phyloP scores from a whole-genome alignment of 768 basidiomycete species.

The Boletus insuetus region DNA sequence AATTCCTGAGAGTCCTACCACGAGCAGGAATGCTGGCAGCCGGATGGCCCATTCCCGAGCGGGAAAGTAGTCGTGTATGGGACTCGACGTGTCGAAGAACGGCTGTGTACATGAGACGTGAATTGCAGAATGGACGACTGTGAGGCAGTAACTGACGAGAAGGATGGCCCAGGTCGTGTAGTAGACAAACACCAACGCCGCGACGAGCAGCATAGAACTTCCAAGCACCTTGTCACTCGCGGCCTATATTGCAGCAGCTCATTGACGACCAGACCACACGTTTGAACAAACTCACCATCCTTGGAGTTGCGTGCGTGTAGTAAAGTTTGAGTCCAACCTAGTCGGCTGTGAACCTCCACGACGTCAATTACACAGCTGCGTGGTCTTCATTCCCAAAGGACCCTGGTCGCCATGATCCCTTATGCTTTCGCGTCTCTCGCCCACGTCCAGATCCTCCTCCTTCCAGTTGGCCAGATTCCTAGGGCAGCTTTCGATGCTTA shows the following conservation, averaged over 20 bases:
- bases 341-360: neutral
- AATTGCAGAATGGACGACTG: neutral
- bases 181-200: conserved; percentile 76
- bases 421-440: conserved; percentile 80
- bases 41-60: conserved; percentile 90
- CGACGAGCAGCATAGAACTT: conserved; percentile 73
- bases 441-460: conserved; percentile 77
- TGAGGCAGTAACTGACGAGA: conserved; percentile 49
- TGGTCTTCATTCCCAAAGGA: conserved; percentile 3
- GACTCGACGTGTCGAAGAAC: conserved; percentile 74
- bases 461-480: conserved; percentile 80
- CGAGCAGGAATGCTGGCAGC: conserved; percentile 78
- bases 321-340: too few species aligned
- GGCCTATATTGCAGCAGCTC: conserved; percentile 44
- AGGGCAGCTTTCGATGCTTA: conserved; percentile 70
- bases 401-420: conserved; percentile 50
- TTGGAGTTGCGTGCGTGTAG: too few species aligned
- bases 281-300: conserved; percentile 24
- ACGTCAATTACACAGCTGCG: too few species aligned
- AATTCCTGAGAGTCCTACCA: conserved; percentile 77
- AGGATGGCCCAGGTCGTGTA: conserved; percentile 92
- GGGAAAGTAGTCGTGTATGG: conserved; percentile 79
- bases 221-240: conserved; percentile 81
- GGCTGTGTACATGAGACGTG: conserved; percentile 47
- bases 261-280: neutral